Percentiles rank a stretch among this genome's conserved stretches.
phyloP scores from a whole-genome alignment of 2,329 filamentous ascomycete genomes.

The Ophiostoma montium region DNA sequence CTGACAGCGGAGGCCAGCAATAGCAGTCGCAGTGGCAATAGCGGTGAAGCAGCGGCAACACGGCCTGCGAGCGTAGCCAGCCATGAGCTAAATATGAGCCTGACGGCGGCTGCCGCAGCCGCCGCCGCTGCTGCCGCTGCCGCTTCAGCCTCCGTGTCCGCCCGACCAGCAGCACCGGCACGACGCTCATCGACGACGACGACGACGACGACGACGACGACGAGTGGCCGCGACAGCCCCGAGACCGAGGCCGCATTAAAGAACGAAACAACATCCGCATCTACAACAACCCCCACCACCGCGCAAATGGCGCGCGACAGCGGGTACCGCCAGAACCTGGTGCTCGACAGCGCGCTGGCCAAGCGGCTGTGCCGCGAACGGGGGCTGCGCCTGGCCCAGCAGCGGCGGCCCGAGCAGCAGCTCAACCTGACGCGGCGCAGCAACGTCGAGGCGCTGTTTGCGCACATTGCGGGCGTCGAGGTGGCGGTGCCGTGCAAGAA shows the following conservation, averaged over 20 bases:
- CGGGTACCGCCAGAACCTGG: conserved; percentile 30
- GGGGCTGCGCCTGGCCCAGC: conserved; percentile 34
- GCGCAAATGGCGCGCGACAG: conserved; percentile 32
- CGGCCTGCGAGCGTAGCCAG: conserved; percentile 6
- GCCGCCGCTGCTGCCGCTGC: conserved; percentile 8
- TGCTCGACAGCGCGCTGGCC: conserved; percentile 39
- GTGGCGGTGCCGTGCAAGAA: conserved; percentile 40
- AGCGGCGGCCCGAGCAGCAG: conserved; percentile 38
- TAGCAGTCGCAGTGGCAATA: not conserved
- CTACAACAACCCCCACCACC: conserved; percentile 23
- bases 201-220: no score
- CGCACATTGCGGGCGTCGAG: conserved; percentile 38
- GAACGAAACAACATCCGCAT: conserved; percentile 5
- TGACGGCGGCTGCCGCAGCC: conserved; percentile 3
- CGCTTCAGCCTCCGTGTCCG: conserved; percentile 2
- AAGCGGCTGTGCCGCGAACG: conserved; percentile 36
- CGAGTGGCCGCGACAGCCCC: no score
- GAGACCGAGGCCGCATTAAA: not conserved
- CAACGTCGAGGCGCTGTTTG: conserved; percentile 45
- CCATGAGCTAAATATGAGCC: conserved; percentile 5
- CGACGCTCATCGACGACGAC: no score
- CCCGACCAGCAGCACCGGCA: not conserved
- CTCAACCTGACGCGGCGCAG: conserved; percentile 43
- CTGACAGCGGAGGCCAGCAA: not conserved
- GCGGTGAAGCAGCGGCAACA: not conserved